phyloP scores from a whole-genome alignment of 257 asterid genomes.

The Mitragyna speciosa region DNA sequence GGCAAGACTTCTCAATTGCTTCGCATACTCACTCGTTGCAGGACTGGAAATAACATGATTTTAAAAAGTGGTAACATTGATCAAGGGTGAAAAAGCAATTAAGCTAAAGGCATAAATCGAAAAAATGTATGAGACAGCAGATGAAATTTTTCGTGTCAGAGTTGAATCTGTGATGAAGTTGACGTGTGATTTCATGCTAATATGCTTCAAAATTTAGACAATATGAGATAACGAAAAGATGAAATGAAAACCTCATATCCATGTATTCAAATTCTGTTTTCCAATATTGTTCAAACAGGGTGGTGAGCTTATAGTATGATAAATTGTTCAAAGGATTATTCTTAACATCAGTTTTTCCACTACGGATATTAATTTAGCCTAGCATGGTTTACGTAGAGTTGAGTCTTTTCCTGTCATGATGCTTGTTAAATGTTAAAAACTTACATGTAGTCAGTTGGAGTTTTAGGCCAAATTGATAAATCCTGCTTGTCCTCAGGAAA shows the following conservation, averaged over 20 bases:
- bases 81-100: background rate
- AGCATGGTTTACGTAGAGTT: background rate
- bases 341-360: too few species aligned
- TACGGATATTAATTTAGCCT: too few species aligned
- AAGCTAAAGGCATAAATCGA: background rate
- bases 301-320: too few species aligned
- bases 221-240: background rate
- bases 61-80: background rate
- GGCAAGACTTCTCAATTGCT: slow-evolving; percentile 52
- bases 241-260: background rate
- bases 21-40: slow-evolving; percentile 64
- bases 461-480: slow-evolving; percentile 70
- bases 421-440: slow-evolving; percentile 8
- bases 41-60: slow-evolving; percentile 32
- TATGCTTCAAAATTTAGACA: background rate
- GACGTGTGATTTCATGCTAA: background rate
- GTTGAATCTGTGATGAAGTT: background rate
- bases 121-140: background rate
- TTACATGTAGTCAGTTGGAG: slow-evolving; percentile 76
- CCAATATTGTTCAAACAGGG: too few species aligned
- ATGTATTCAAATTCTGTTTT: background rate
- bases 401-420: background rate
- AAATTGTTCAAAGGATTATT: too few species aligned
- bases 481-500: slow-evolving; percentile 61
- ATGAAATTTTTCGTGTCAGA: background rate